Percentiles rank a stretch among this genome's conserved stretches.
Evolutionary conservation across 2,329 filamentous ascomycete species (phyloP).

Genomic region (Mollisia scopiformis): DNA sequence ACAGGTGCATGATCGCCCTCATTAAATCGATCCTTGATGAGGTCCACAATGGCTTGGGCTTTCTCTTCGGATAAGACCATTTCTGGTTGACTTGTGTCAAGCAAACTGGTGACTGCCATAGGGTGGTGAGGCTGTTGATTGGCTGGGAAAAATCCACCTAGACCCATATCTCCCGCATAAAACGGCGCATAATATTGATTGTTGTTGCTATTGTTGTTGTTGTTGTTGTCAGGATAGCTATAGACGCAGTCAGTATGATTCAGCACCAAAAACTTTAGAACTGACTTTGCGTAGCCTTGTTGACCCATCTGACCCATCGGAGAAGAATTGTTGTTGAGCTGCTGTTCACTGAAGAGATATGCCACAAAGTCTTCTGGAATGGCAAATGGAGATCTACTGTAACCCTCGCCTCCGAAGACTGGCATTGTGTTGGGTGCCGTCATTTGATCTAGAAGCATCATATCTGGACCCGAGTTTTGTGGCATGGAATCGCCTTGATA

Average conservation of each 20-base stretch:
- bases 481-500: slow-evolving; percentile 37
- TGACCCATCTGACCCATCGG: slow-evolving; percentile 55
- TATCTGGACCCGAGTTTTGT: slow-evolving; percentile 45
- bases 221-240: slow-evolving; percentile 59
- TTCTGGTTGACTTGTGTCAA: slow-evolving; percentile 80
- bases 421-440: slow-evolving; percentile 72
- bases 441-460: slow-evolving; percentile 66
- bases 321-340: slow-evolving; percentile 53
- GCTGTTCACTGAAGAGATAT: slow-evolving; percentile 77
- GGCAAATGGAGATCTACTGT: slow-evolving; percentile 83
- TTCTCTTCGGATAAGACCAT: slow-evolving; percentile 86
- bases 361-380: slow-evolving; percentile 88
- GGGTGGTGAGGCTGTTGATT: slow-evolving; percentile 65
- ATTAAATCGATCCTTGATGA: slow-evolving; percentile 81
- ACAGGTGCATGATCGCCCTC: slow-evolving; percentile 76
- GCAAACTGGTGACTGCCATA: slow-evolving; percentile 86
- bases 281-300: slow-evolving; percentile 53
- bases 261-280: slow-evolving; percentile 10
- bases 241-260: slow-evolving; percentile 17
- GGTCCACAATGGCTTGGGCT: slow-evolving; percentile 78
- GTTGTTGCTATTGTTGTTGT: too few relatives aligned
- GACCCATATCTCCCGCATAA: slow-evolving; percentile 48
- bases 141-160: slow-evolving; percentile 61
- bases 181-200: slow-evolving; percentile 54
- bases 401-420: slow-evolving; percentile 82